Conservation (phyloP, 805 yeast genomes). For the Candida multigemmis region DNA sequence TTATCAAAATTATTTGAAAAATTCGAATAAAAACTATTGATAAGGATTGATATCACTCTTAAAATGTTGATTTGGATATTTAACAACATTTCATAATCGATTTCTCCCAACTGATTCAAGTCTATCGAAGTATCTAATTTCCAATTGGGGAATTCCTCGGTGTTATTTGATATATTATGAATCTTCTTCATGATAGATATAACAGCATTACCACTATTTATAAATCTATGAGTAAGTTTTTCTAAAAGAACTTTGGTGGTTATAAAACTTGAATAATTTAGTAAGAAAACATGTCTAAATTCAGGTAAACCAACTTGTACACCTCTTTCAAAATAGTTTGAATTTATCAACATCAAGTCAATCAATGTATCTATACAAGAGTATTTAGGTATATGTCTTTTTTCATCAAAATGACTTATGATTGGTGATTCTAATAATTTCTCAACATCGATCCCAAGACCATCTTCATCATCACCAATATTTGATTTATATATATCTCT, state of each 20-base stretch:
- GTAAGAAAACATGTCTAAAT: constrained; percentile 31
- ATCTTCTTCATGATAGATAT: constrained; percentile 32
- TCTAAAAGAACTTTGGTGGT: constrained; percentile 30
- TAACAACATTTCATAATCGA: constrained; percentile 60
- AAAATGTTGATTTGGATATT: constrained; percentile 77
- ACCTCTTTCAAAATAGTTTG: constrained; percentile 43
- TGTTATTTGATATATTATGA: constrained; percentile 8
- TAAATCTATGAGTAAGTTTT: constrained; percentile 29
- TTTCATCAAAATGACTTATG: constrained; percentile 19
- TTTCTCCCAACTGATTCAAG: constrained; percentile 32
- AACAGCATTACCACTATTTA: constrained; percentile 36
- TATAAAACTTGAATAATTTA: constrained; percentile 31
- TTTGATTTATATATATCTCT: too few species aligned
- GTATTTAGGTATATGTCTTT: constrained; percentile 23
- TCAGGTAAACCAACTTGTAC: constrained; percentile 29
- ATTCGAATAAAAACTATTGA: constrained; percentile 65
- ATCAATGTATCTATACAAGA: constrained; percentile 70
- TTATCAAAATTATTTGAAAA: constrained; percentile 61
- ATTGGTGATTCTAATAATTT: constrained; percentile 31
- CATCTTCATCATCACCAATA: constrained; percentile 25
- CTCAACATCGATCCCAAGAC: constrained; percentile 34
- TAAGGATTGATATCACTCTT: constrained; percentile 64
- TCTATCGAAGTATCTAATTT: constrained; percentile 25
- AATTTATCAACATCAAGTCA: constrained; percentile 68
- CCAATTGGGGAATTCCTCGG: constrained; percentile 53